Evolutionary conservation across 176 grass and related monocot species (phyloP), one percentile per base, ranked within the genome.

Genomic region (Zoysia japonica): DNA sequence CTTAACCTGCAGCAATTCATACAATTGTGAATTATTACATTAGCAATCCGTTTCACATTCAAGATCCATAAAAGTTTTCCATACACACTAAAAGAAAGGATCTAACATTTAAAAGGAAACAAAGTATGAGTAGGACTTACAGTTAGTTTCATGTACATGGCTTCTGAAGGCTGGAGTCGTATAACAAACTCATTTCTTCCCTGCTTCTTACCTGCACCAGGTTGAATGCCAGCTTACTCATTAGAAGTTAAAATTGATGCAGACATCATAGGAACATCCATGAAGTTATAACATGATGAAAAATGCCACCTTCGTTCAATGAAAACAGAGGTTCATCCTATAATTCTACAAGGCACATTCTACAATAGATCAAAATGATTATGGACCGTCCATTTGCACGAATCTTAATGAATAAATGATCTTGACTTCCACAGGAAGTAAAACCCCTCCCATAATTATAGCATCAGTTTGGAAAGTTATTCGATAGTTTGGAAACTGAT

Each of bases 161-260:
- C 90, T 81, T 99, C 96, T 88, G 78, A 91, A 77, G 96, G 96
- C 76, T 99, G 96, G 41, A 99, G 76, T 41, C 92, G 90, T 86
- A 99, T 99, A 68, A 99, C 96, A 84, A 99, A 99, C 65, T 99
- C 96, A 91, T 99, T 99, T 83, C 96, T 96, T 61, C 96, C 92
- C 86, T 96, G 96, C 88, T 84, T 99, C 80, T 99, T 99, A 67
- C 86, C 96, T 99, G 86, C 70, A 88, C 42, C 40, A 82, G 60
- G 57, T 66, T 70, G 38, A 60, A 68, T 45, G 28, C 56, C 16
- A 79, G 72, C 79, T 54, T 59, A 43, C 82, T 47, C 56, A 51
- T 67, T 61, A 84, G 43, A 69, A 35, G n/a, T 57, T 20, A 53
- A 87, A 79, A 48, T 84, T 36, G 5, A 62, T 17, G n/a, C 49